A percentile compares a stretch with the other conserved stretches of the same genome.
Evolutionary conservation across 305 asterid genomes (phyloP).

Genomic region (Salvia sclarea): DNA sequence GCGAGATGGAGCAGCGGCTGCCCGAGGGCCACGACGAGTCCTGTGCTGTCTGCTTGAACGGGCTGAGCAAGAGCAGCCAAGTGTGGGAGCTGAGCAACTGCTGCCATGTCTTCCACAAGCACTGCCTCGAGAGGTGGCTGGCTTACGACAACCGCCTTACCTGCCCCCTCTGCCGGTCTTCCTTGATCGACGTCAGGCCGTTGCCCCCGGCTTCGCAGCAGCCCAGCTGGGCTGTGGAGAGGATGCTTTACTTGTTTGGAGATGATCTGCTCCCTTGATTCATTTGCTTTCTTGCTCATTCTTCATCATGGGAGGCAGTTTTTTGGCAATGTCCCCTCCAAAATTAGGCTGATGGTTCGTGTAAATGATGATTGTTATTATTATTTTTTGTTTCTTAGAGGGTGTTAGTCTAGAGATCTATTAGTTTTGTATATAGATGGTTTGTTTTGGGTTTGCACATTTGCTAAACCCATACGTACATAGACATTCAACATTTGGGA

Average conservation of each 20-base stretch:
- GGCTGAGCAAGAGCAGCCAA: conserved; percentile 49
- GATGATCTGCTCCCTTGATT: conserved; percentile 65
- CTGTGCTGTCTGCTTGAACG: conserved; percentile 65
- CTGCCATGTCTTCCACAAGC: conserved; percentile 73
- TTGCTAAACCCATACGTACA: conserved; percentile 27
- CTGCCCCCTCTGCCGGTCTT: conserved; percentile 75
- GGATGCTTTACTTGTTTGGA: conserved; percentile 76
- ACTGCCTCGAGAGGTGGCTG: conserved; percentile 73
- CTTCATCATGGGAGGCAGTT: conserved; percentile 28
- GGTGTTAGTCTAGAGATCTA: conserved; percentile 15
- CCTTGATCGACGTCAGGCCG: conserved; percentile 37
- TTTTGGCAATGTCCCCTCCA: conserved; percentile 21
- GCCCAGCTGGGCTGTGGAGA: conserved; percentile 85
- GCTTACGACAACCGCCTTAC: conserved; percentile 52
- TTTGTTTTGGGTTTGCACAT: conserved; percentile 29
- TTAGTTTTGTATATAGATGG: background rate
- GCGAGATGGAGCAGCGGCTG: conserved; percentile 40
- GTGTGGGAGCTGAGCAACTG: conserved; percentile 71
- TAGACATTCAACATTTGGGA: conserved; percentile 28
- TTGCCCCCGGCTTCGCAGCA: conserved; percentile 32
- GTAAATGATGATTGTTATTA: background rate
- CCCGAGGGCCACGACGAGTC: conserved; percentile 39
- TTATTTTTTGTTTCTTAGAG: background rate
- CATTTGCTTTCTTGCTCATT: background rate
- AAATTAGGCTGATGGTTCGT: background rate